These are phyloP conservation scores for Clavariopsis aquatica DNA, from an alignment of 495 filamentous ascomycete species.

Conservation along the genomic window DNA sequence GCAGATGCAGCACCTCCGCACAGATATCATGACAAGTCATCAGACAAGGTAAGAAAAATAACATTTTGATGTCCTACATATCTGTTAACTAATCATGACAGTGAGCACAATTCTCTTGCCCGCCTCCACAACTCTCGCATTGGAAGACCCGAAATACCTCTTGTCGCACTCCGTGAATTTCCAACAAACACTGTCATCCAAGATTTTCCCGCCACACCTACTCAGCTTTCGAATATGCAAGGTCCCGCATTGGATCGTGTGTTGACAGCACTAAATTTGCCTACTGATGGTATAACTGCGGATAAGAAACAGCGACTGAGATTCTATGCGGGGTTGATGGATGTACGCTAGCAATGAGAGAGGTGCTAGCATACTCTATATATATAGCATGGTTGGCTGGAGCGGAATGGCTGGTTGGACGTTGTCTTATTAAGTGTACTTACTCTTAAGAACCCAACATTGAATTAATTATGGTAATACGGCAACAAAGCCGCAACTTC, in stretches of 20 bases:
- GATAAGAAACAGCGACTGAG: constrained; percentile 1
- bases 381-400: too few species aligned
- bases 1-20: neutral
- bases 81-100: neutral
- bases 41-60: neutral
- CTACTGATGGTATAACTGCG: neutral
- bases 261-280: neutral
- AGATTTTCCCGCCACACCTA: neutral
- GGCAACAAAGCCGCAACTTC: neutral
- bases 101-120: neutral
- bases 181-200: neutral
- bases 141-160: neutral
- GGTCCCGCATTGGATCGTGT: neutral
- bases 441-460: neutral
- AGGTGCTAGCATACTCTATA: too few species aligned
- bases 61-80: neutral
- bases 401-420: too few species aligned
- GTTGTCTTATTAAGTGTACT: too few species aligned
- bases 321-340: neutral
- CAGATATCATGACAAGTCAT: neutral
- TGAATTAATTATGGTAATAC: neutral
- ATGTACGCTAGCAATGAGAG: neutral
- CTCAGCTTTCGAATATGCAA: neutral
- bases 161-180: neutral
- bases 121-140: neutral